Evolutionary conservation across 2,329 filamentous ascomycete species (phyloP).

Genomic region (Hysterium pulicare): DNA sequence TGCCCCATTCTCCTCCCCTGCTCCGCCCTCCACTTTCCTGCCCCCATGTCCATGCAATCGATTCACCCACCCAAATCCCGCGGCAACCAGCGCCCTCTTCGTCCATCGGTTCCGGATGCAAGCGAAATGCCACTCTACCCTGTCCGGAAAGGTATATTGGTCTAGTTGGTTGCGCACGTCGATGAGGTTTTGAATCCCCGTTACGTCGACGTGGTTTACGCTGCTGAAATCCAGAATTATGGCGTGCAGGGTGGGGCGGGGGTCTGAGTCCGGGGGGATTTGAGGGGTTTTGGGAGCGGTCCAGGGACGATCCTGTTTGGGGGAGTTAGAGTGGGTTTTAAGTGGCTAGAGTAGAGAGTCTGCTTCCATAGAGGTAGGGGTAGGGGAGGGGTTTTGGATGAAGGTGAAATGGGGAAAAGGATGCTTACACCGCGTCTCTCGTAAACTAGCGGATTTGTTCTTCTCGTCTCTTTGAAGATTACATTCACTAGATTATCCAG

Average conservation of each 20-base stretch:
- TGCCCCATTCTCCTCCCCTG: no score
- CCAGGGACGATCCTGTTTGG: constrained; percentile 81
- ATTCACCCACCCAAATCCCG: constrained; percentile 90
- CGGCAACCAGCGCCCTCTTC: constrained; percentile 81
- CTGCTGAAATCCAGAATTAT: constrained; percentile 90
- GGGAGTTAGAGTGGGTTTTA: no score
- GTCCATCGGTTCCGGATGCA: constrained; percentile 93
- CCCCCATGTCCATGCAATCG: no score
- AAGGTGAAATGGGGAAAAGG: background rate
- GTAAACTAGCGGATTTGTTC: background rate
- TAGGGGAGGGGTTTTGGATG: constrained; percentile 1
- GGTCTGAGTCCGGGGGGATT: constrained; percentile 44
- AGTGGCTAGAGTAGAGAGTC: no score
- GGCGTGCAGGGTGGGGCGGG: constrained; percentile 73
- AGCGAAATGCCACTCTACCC: constrained; percentile 95
- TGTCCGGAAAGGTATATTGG: constrained; percentile 72
- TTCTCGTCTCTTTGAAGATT: background rate
- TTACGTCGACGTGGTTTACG: constrained; percentile 92
- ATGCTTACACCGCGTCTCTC: background rate
- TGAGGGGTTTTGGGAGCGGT: constrained; percentile 72
- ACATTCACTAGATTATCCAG: background rate
- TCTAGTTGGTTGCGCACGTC: constrained; percentile 94
- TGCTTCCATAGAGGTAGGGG: no score
- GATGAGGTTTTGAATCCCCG: constrained; percentile 86
- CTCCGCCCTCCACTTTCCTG: no score